Conservation (phyloP, 495 filamentous ascomycete genomes). For the Massariosphaeria phaeospora region DNA sequence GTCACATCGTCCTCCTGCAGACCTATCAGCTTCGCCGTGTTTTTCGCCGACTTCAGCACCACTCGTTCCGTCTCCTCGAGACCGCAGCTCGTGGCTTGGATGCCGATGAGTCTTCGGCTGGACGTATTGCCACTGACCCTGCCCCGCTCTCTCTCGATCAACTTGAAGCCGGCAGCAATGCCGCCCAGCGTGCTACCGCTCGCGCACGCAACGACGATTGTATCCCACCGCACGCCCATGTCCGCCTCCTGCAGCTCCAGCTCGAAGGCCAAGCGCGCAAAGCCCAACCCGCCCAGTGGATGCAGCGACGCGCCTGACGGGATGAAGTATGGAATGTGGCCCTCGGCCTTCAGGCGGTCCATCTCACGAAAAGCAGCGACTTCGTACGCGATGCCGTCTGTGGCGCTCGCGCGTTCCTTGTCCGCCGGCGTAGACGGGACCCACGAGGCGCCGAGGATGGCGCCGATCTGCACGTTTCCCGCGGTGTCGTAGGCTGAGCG, state of each 20-base stretch:
- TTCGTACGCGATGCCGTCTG: not conserved
- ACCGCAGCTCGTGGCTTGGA: not conserved
- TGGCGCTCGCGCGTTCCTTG: too few species aligned
- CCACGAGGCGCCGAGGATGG: too few species aligned
- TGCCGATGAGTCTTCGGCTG: not conserved
- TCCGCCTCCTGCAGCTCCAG: conserved; percentile 54
- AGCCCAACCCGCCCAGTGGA: conserved; percentile 60
- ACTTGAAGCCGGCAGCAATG: conserved; percentile 4
- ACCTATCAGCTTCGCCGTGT: conserved; percentile 45
- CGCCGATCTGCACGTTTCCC: too few species aligned
- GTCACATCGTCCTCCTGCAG: conserved; percentile 56
- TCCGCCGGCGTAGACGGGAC: too few species aligned
- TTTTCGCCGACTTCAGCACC: not conserved
- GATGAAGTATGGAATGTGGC: conserved; percentile 59
- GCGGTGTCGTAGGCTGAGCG: too few species aligned
- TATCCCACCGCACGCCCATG: conserved; percentile 55
- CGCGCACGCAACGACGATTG: conserved; percentile 57
- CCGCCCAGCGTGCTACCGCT: conserved; percentile 43
- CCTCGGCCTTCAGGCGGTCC: conserved; percentile 44
- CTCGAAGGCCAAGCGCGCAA: conserved; percentile 61
- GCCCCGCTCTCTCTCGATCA: not conserved
- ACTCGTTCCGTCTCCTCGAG: not conserved
- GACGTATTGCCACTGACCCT: too few species aligned
- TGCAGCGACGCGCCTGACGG: conserved; percentile 62
- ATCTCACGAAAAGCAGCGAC: conserved; percentile 12